These are phyloP conservation scores for Fusarium sp. DNA, from an alignment of 2,329 filamentous ascomycete genomes.

Conservation along the genomic window DNA sequence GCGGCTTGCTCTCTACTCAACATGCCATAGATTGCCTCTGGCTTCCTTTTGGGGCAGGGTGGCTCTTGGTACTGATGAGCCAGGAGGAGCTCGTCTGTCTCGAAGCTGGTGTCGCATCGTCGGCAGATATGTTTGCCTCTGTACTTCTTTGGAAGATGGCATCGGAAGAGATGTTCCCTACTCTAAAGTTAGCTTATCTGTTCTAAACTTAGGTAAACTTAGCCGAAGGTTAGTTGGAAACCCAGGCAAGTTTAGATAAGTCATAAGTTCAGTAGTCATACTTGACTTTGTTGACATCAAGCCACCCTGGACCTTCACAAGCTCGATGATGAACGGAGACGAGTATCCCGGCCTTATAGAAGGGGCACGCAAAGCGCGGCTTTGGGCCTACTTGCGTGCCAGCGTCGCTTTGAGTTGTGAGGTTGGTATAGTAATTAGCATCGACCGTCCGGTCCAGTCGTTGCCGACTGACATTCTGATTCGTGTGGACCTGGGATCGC, in stretches of 20 bases:
- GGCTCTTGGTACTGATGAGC: neutral
- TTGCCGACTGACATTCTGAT: accelerated
- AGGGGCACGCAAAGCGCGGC: neutral
- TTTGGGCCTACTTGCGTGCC: accelerated
- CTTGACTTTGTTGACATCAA: neutral
- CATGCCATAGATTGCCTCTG: accelerated
- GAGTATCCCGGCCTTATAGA: neutral
- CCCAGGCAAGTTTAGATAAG: no score
- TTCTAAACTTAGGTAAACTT: neutral
- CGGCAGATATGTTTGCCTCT: neutral
- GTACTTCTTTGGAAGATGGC: neutral
- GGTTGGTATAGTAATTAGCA: neutral
- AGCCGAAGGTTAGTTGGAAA: no score
- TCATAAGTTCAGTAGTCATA: neutral
- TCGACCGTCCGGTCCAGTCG: accelerated
- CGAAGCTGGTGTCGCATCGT: neutral
- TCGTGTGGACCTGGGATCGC: neutral
- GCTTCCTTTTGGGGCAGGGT: accelerated
- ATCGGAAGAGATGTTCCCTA: neutral
- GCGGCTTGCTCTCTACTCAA: neutral
- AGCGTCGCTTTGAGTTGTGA: neutral
- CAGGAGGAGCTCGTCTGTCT: neutral
- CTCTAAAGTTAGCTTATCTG: accelerated
- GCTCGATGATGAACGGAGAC: neutral
- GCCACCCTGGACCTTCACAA: neutral